Base-by-base conservation (phyloP, 73 alveolate species). In the Halteria grandinella region DNA sequence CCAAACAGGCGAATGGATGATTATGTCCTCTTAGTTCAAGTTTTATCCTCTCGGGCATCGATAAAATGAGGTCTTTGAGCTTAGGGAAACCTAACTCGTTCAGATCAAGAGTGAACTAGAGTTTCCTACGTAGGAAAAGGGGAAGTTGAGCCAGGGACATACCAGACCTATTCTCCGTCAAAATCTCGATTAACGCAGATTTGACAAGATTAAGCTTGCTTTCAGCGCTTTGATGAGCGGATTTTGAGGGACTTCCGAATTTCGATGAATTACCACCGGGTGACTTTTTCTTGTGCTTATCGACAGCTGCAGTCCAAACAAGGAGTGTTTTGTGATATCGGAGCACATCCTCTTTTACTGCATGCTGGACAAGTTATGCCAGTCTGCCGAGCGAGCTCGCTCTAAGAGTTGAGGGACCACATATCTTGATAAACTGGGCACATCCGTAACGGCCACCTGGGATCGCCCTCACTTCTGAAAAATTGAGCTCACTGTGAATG, bases 391-490 rank as follows among this genome's bases (percentile, higher is more conserved):
- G 82, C 0, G 91, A 59, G 71, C 83, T 55, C 27, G 59, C 20
- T 43, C 71, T 51, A 23, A 88, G 63, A 24, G 23, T 47, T 15
- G 12, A 12, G 0, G 91, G 92, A 23, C 92, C 92, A 69, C 86
- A 88, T 17, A 69, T 32, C 70, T 88, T 88, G 12, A 88, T 75
- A 44, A 79, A 83, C 71, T 88, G 79, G 0, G 95, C 95, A 28
- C 95, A 88, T 18, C 95, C 95, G 69, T 88, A 88, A 55, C 95
- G 72, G 0, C 95, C 95, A 23, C 95, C 95, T 31, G 89, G 88
- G 52, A 88, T 88, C 1, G 95, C 95, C 76, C 86, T 45, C 6
- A 29, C 45, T 33, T 55, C 79, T 0, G 63, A 5, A 37, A 41
- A 36, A 72, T 81, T 78, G 15, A 24, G 40, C 29, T 49, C 78